These are phyloP conservation scores for Fusarium chlamydosporum DNA, from an alignment of 2,329 filamentous ascomycete species.

Conservation along the genomic window DNA sequence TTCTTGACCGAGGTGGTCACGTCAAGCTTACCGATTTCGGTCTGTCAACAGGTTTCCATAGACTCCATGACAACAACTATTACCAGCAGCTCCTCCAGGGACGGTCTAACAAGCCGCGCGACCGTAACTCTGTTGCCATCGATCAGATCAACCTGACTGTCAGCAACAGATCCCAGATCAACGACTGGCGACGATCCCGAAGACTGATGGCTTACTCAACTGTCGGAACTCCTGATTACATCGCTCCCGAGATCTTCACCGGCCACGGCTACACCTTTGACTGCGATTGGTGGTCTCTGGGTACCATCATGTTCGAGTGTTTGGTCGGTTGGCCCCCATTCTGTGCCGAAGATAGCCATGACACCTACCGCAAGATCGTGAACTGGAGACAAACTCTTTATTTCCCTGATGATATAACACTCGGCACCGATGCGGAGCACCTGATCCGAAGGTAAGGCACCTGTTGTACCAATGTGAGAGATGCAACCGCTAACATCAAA, in stretches of 20 bases:
- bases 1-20: conserved; percentile 94
- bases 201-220: conserved; percentile 98
- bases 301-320: conserved; percentile 99
- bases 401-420: conserved; percentile 94
- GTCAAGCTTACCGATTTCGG: conserved; percentile 99
- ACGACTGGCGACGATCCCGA: conserved; percentile 97
- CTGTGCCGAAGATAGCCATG: conserved; percentile 96
- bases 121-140: conserved; percentile 93
- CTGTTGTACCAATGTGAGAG: neutral
- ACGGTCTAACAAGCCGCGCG: conserved; percentile 77
- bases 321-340: conserved; percentile 98
- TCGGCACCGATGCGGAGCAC: conserved; percentile 90
- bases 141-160: conserved; percentile 99
- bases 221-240: conserved; percentile 98
- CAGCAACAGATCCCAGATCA: conserved; percentile 97
- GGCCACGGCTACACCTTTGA: conserved; percentile 96
- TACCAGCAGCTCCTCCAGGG: conserved; percentile 96
- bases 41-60: conserved; percentile 97
- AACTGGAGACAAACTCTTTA: conserved; percentile 97
- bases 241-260: conserved; percentile 97
- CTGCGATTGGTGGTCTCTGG: conserved; percentile 99
- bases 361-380: conserved; percentile 99
- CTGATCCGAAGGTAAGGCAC: conserved; percentile 85
- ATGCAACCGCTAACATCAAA: conserved; percentile 25
- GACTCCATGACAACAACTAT: conserved; percentile 97